Evolutionary conservation across 805 yeast species (phyloP), one percentile per base, ranked within the genome.

Genomic region (Torulaspora gathmanii): DNA sequence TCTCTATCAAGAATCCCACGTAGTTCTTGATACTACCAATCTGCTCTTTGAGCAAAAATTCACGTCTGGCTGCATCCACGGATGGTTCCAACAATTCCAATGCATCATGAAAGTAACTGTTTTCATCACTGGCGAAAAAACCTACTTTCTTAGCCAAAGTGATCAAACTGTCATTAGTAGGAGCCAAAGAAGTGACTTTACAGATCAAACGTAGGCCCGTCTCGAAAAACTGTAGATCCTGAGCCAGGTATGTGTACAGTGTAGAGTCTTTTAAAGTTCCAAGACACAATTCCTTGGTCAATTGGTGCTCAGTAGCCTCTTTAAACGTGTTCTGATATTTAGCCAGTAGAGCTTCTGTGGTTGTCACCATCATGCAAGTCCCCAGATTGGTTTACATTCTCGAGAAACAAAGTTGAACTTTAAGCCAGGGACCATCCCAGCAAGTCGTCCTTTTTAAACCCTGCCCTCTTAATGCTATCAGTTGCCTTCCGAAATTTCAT

Each of bases 101-200:
- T 20, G 66, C 63, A 30, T 69, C 67, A 11, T 53, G 53, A 49
- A 77, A 77, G 49, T 77, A 77, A 37, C 68, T 68, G 53, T 75
- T 74, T 51, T 77, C 82, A 43, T 69, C 72, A 35, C 65, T 67
- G 11, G 74, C 65, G 28, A 78, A 61, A 49, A 75, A 73, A 1
- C 80, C 82, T 46, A 77, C 68, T 49, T 77, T 78, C 46, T 73
- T 74, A 1, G 76, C 73, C 22, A 78, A 49, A 0, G 58, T 57
- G 19, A 75, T 59, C n/a, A 70, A 61, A 0, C 77, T 51, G 3
- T 60, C 46, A 0, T 65, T 54, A 23, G 68, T 60, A 40, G 73
- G 75, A 40, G 79, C 74, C 30, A 63, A 44, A 2, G 76, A 67
- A 15, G 78, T 61, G 1, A 72, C 63, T 45, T 69, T 74, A 8